Base-by-base conservation (phyloP, 1,284 basidiomycete genomes). In the Ganoderma meredithae region DNA sequence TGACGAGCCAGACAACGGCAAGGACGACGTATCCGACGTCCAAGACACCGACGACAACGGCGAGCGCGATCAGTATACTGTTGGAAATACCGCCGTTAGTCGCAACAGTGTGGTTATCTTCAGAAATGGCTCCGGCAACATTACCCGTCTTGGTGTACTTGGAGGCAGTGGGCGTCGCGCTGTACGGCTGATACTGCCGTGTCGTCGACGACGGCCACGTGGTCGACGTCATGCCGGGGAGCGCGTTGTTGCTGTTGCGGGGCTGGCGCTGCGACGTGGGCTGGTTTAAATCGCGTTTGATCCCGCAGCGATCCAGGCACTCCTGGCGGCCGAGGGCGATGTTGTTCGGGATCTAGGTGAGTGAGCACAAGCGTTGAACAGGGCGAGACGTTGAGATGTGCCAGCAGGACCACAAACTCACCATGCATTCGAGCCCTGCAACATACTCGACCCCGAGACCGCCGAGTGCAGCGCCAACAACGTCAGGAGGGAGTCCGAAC, bases 21-120 rank as follows among this genome's bases (percentile, higher is more conserved):
- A 77, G 60, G 33, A 63, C 73, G 68, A 76, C 40, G 72, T 77
- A 77, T 19, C 76, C 76, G 55, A 73, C 40, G 44, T 68, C 75
- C 74, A 77, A 73, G 43, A 71, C 69, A 52, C 72, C 65, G 60
- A 77, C 72, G 70, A 75, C 67, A 22, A 62, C 73, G 60, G 68
- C 40, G 62, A 77, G 72, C 40, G 73, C 75, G 66, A 74, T 71
- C 53, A 70, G 66, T 49, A 73, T 65, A 47, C 3, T 87, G 87
- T 75, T 89, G 89, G 2, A 88, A 88, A 17, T 88, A 80, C 87
- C 87, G 87, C 63, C 60, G 47, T 49, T 17, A 53, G 36, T 25
- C 41, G 62, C 41, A 62, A 67, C 61, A 15, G 60, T 63, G 52
- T 43, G 31, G 44, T 67, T 63, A 67, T 70, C 65, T 52, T 68